A percentile compares a stretch with the other conserved stretches of the same genome.
Evolutionary conservation across 805 yeast genomes (phyloP).

Genomic region (Myxozyma neotropica): DNA sequence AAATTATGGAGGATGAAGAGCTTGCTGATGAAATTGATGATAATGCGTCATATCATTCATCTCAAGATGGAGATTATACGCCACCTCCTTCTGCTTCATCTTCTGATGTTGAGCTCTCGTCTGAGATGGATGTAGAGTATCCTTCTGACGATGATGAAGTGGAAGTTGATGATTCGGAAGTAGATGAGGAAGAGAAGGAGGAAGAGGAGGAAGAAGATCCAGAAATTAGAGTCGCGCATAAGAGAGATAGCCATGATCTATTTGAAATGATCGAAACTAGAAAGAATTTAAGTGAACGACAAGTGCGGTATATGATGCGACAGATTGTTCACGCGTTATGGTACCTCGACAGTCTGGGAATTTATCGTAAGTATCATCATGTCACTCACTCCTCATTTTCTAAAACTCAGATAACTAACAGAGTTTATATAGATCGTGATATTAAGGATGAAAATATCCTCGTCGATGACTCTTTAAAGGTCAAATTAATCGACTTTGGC

Average conservation of each 20-base stretch:
- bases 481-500: constrained; percentile 83
- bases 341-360: constrained; percentile 24
- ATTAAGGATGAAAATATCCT: constrained; percentile 84
- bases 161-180: not conserved
- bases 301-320: constrained; percentile 32
- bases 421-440: constrained; percentile 46
- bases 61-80: constrained; percentile 22
- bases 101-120: constrained; percentile 12
- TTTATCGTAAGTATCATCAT: constrained; percentile 17
- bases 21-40: constrained; percentile 17
- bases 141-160: constrained; percentile 8
- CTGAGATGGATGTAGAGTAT: constrained; percentile 13
- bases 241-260: constrained; percentile 70
- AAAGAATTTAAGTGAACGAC: constrained; percentile 25
- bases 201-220: constrained; percentile 12
- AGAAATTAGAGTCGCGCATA: constrained; percentile 20
- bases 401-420: too few relatives aligned
- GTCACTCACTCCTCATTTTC: not conserved
- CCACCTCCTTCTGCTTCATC: constrained; percentile 16
- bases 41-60: constrained; percentile 21
- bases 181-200: not conserved
- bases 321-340: constrained; percentile 31
- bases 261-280: constrained; percentile 51
- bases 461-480: constrained; percentile 73
- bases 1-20: constrained; percentile 1